Base-by-base conservation (phyloP, 768 basidiomycete species). In the Podaxis sp. region DNA sequence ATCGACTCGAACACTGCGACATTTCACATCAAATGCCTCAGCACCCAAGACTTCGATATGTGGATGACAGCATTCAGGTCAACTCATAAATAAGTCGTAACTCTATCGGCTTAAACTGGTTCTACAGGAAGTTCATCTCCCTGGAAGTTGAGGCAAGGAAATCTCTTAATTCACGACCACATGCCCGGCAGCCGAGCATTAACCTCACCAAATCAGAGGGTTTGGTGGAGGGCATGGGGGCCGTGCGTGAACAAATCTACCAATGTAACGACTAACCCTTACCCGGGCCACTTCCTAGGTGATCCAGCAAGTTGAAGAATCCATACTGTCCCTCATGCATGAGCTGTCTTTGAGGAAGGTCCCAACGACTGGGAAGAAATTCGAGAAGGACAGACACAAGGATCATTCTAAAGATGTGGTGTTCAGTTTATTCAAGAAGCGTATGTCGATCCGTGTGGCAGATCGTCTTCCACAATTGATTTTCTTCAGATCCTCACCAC, bases 11-110 rank as follows among this genome's bases (percentile, higher is more conserved):
- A 78, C 67, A 85, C 79, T 49, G 88, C 87, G 27, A 93, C 90
- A 0, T 94, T 93, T 70, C 92, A 94, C 73, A 83, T 94, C 65
- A 90, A 88, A 73, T 91, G 90, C 70, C 74, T 91, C n/a, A 86
- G 76, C 52, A 74, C 75, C 17, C 83, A 85, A 8, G 92, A 94
- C 68, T 93, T 91, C 66, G 75, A 85, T 54, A 75, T 70, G 53
- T 94, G 92, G 92, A 89, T 90, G 83, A 65, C 77, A 25, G 86
- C 88, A 27, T 84, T 93, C 69, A 86, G 91, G 91, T 89, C 67
- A 73, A 59, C 29, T 11, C 53, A 33, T 40, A 62, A 54, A 29
- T 62, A 15, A 59, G 38, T 24, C 62, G 46, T 59, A 36, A 36
- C 38, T 61, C 59, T 33, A 55, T 57, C 60, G 37, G 19, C 53